Base-by-base conservation (phyloP, 129 eudicot species). In the Flaveria sonorensis region DNA sequence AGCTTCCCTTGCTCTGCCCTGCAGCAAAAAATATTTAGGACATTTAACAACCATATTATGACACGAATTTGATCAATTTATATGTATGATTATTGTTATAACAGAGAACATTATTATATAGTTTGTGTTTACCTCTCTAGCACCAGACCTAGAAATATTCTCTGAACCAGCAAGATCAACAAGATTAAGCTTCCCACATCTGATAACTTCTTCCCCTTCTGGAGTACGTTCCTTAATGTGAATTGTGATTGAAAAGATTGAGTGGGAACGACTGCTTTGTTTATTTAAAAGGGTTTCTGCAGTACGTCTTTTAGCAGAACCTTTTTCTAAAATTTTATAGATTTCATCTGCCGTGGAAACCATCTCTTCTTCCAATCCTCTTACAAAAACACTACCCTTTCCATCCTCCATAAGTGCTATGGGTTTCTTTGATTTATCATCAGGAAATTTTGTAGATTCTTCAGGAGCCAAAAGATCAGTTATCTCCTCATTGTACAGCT, bases 111-210 rank as follows among this genome's bases (percentile, higher is more conserved):
- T 46, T 12, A 8, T 39, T 23, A 50, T 60, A n/a, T 15, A 74
- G 42, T 2, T 63, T 59, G 13, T 45, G 61, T 65, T 71, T 80
- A 94, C 99, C 97, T 94, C 99, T 85, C 89, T 91, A 18, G 99
- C 99, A 68, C 99, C 99, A 62, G 99, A 94, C 23, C 99, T 93
- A 1, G 97, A 94, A 52, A 94, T 94, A 83, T 94, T 94, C 86
- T 94, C 99, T 51, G 99, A 94, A 69, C 99, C 99, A 80, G 99
- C 99, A 81, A 94, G 96, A 83, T 93, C 97, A 70, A 93, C 97
- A 36, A 93, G 91, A 77, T 93, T 90, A 43, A 93, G 88, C 85
- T 93, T 93, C 57, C 98, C 98, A 62, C 91, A 90, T 91, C 90
- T 93, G 60, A 93, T 93, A 88, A 93, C 89, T 76, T 93, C 98